Conservation (phyloP, 2,329 filamentous ascomycete genomes). For the Pezicula neosporulosa region DNA sequence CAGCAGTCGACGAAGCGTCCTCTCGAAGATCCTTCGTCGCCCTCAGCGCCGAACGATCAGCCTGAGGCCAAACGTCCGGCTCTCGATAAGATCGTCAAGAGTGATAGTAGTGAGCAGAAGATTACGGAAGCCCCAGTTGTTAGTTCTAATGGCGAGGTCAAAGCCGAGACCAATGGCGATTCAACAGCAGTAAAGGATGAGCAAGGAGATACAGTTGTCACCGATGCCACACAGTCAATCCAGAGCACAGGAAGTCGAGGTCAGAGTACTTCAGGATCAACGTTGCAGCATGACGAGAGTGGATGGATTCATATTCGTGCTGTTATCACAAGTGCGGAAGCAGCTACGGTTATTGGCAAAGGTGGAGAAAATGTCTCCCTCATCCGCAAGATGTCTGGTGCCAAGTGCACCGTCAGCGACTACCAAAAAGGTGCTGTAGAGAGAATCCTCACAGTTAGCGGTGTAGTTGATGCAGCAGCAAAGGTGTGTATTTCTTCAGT, state of each 20-base stretch:
- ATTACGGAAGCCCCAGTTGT: conserved; percentile 40
- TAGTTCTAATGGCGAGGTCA: conserved; percentile 39
- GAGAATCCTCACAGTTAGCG: conserved; percentile 95
- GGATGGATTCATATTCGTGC: conserved; percentile 96
- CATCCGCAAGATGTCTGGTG: conserved; percentile 90
- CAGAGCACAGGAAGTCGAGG: conserved; percentile 38
- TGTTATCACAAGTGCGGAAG: conserved; percentile 95
- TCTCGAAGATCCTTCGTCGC: conserved; percentile 94
- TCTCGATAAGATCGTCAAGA: conserved; percentile 84
- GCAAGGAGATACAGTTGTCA: conserved; percentile 67
- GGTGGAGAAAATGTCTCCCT: conserved; percentile 98
- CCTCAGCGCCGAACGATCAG: conserved; percentile 85
- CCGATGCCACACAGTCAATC: conserved; percentile 56
- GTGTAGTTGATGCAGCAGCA: conserved; percentile 91
- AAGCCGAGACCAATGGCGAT: conserved; percentile 38
- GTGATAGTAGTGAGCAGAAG: conserved; percentile 45
- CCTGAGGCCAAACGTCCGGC: conserved; percentile 96
- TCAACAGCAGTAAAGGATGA: conserved; percentile 51
- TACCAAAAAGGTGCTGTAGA: conserved; percentile 96
- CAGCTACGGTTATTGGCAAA: conserved; percentile 97
- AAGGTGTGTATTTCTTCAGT: conserved; percentile 60
- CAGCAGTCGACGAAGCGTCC: conserved; percentile 83
- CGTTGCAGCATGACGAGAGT: conserved; percentile 77
- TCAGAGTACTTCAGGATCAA: conserved; percentile 30
- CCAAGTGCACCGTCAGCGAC: conserved; percentile 98